Evolutionary conservation across 331 rosid genomes (phyloP).

Genomic region (Malus hybrid): DNA sequence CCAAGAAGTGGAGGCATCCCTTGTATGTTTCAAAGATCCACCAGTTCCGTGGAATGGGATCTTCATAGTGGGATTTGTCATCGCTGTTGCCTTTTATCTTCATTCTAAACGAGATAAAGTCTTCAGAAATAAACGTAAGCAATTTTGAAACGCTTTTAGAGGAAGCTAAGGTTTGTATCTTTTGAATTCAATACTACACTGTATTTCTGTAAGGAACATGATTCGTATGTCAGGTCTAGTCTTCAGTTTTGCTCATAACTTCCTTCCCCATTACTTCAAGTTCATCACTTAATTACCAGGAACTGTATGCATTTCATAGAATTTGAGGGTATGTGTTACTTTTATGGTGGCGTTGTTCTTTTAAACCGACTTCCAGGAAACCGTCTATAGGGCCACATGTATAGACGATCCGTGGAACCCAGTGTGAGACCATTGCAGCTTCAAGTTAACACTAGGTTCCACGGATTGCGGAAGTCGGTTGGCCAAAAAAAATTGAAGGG

Average conservation of each 20-base stretch:
- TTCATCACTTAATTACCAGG: neutral
- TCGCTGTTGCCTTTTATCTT: constrained; percentile 54
- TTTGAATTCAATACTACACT: constrained; percentile 28
- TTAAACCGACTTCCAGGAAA: neutral
- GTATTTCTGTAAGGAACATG: constrained; percentile 47
- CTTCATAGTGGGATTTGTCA: constrained; percentile 31
- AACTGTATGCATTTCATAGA: constrained; percentile 3
- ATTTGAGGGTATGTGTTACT: neutral
- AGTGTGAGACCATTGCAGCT: no score
- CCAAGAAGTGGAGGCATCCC: constrained; percentile 83
- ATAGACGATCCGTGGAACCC: no score
- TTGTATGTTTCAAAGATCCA: constrained; percentile 84
- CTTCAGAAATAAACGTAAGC: constrained; percentile 88
- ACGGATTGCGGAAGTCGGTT: neutral
- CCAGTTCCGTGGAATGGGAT: constrained; percentile 74
- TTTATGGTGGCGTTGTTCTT: neutral
- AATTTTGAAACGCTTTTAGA: constrained; percentile 54
- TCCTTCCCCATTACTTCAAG: neutral
- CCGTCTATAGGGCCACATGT: no score
- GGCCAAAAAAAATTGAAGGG: neutral
- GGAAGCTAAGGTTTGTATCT: constrained; percentile 38
- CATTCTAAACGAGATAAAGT: constrained; percentile 45
- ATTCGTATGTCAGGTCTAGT: constrained; percentile 23
- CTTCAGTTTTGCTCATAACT: constrained; percentile 25
- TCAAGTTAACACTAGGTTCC: neutral